These are phyloP conservation scores for Mytilinidion resinicola DNA, from an alignment of 495 filamentous ascomycete genomes.

Conservation along the genomic window DNA sequence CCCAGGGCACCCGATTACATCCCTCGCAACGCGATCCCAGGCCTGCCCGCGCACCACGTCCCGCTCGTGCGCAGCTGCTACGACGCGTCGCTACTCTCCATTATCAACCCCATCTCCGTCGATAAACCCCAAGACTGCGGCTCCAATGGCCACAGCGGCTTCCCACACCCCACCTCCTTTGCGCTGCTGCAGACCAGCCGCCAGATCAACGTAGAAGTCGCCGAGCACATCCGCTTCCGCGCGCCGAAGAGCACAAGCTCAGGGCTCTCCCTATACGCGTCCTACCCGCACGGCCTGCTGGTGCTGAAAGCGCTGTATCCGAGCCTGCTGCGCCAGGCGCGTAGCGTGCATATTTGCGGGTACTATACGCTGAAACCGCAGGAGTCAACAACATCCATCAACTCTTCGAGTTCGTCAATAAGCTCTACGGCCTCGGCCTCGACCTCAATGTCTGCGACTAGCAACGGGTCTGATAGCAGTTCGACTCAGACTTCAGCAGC, in stretches of 20 bases:
- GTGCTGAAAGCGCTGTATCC: constrained; percentile 26
- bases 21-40: not conserved
- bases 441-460: not conserved
- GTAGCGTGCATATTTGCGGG: constrained; percentile 30
- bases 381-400: not conserved
- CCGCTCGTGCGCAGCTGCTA: constrained; percentile 12
- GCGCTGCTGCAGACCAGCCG: constrained; percentile 14
- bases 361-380: constrained; percentile 10
- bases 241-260: not conserved
- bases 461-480: not conserved
- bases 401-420: not conserved
- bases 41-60: constrained; percentile 1
- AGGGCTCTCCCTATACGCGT: constrained; percentile 21
- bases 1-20: not conserved
- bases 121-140: not conserved
- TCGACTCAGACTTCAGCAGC: not conserved
- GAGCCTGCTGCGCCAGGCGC: constrained; percentile 25
- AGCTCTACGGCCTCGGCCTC: not conserved
- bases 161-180: constrained; percentile 7
- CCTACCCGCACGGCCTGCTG: constrained; percentile 29
- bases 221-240: constrained; percentile 5
- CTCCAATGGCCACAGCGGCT: not conserved
- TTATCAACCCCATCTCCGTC: not conserved
- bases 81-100: constrained; percentile 13
- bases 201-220: constrained; percentile 9